A percentile compares a stretch with the other conserved stretches of the same genome.
Conservation (phyloP, 495 filamentous ascomycete genomes). For the Neurospora sp. region DNA sequence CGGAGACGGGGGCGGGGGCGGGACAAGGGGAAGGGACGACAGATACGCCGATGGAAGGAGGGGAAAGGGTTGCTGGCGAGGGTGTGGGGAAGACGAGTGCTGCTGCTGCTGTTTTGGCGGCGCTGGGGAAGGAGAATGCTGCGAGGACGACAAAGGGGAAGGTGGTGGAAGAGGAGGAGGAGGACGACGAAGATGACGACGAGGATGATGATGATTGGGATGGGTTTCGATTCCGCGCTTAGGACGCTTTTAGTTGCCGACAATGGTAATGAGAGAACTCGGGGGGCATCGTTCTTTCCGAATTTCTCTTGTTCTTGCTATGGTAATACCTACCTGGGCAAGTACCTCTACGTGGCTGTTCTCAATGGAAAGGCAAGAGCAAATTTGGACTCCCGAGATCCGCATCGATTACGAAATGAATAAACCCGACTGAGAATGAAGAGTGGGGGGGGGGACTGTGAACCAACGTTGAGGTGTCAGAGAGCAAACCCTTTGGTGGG, state of each 20-base stretch:
- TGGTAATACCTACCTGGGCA: neutral
- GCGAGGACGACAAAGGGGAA: conserved; percentile 7
- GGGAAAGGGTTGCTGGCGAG: conserved; percentile 13
- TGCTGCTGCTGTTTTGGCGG: neutral
- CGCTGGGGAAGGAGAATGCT: conserved; percentile 28
- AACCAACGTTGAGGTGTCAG: neutral
- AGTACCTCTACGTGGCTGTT: neutral
- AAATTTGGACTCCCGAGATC: neutral
- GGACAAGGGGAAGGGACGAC: conserved; percentile 8
- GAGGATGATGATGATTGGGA: conserved; percentile 55
- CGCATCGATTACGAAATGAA: neutral
- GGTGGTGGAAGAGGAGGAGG: conserved; percentile 26
- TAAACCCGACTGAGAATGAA: neutral
- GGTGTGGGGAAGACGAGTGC: conserved; percentile 3
- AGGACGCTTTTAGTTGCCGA: neutral
- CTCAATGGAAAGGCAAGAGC: neutral
- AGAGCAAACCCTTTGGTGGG: neutral
- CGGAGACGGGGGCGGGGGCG: neutral
- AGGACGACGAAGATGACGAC: conserved; percentile 48
- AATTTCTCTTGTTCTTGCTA: neutral
- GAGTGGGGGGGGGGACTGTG: neutral
- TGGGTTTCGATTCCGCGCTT: conserved; percentile 52
- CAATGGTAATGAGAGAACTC: neutral
- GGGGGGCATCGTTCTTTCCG: neutral
- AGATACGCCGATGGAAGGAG: conserved; percentile 10